Evolutionary conservation across 805 yeast genomes (phyloP).

Genomic region (Cyberlindnera samutprakarnensis): DNA sequence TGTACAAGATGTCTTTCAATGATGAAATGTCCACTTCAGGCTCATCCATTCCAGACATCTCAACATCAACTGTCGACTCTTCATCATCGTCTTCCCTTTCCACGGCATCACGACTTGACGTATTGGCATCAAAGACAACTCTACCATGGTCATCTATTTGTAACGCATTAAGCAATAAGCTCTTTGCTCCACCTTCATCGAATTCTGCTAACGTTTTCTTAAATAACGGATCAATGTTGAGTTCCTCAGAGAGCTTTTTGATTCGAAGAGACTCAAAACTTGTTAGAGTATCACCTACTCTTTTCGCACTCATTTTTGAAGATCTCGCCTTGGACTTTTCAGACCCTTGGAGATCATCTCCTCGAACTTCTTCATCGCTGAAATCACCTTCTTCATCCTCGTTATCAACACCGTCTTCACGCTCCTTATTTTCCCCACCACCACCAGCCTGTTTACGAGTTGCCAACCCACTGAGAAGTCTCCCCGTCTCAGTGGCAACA

Average conservation of each 20-base stretch:
- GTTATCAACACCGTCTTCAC: slow-evolving; percentile 15
- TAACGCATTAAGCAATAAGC: slow-evolving; percentile 56
- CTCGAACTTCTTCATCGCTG: slow-evolving; percentile 19
- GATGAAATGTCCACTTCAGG: slow-evolving; percentile 6
- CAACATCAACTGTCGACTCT: slow-evolving; percentile 23
- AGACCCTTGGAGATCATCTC: slow-evolving; percentile 13
- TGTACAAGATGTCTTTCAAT: slow-evolving; percentile 22
- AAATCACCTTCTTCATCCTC: slow-evolving; percentile 17
- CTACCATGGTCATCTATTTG: slow-evolving; percentile 44
- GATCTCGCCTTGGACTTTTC: slow-evolving; percentile 5
- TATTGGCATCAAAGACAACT: slow-evolving; percentile 49
- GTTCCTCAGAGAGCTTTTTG: slow-evolving; percentile 54
- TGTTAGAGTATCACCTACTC: slow-evolving; percentile 34
- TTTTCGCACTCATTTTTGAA: slow-evolving; percentile 23
- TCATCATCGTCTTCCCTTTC: slow-evolving; percentile 3
- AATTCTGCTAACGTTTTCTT: slow-evolving; percentile 70
- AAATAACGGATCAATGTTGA: slow-evolving; percentile 66
- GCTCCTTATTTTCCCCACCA: slow-evolving; percentile 13
- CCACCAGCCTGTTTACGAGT: slow-evolving; percentile 27
- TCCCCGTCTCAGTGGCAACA: slow-evolving; percentile 85
- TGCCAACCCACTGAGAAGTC: slow-evolving; percentile 69
- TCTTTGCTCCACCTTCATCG: slow-evolving; percentile 79
- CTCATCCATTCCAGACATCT: slow-evolving; percentile 13
- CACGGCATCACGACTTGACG: slow-evolving; percentile 10
- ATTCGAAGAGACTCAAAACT: slow-evolving; percentile 42